Evolutionary conservation across 306 rosid genomes (phyloP).

Genomic region (Echinosophora koreensis): DNA sequence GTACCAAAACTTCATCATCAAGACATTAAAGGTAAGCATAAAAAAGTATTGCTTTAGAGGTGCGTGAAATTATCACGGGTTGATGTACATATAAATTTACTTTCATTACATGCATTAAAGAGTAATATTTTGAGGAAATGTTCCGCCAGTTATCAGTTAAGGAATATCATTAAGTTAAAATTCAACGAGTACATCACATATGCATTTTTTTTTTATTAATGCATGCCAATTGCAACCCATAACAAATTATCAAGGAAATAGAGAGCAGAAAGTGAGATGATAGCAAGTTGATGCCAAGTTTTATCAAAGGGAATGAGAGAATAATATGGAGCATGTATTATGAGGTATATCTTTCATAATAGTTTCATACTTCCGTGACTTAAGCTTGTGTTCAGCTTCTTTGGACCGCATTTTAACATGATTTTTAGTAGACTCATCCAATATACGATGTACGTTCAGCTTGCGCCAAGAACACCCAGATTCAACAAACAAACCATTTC

Average conservation of each 20-base stretch:
- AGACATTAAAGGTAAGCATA: conserved; percentile 28
- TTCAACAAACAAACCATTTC: conserved; percentile 83
- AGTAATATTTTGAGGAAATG: conserved; percentile 11
- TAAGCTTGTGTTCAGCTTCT: conserved; percentile 84
- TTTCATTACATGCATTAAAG: conserved; percentile 18
- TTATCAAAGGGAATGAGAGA: conserved; percentile 12
- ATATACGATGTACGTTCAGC: conserved; percentile 84
- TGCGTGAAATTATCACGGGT: conserved; percentile 18
- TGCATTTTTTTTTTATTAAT: conserved; percentile 24
- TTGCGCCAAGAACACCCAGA: conserved; percentile 97
- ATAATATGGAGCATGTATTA: conserved; percentile 21
- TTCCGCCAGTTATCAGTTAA: conserved; percentile 5
- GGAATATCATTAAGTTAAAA: conserved; percentile 16
- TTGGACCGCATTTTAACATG: conserved; percentile 85
- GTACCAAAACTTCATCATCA: not conserved
- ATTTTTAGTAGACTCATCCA: conserved; percentile 86
- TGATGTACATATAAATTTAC: conserved; percentile 3
- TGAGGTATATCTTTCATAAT: conserved; percentile 10
- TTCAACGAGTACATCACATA: conserved; percentile 1
- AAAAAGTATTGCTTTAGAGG: conserved; percentile 18
- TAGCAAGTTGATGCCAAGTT: conserved; percentile 21
- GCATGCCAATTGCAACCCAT: conserved; percentile 22
- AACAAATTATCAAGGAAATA: conserved; percentile 32
- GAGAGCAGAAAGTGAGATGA: conserved; percentile 11
- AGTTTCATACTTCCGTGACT: conserved; percentile 77